Evolutionary conservation across 2,329 filamentous ascomycete species (phyloP), one percentile per base, ranked within the genome.

Genomic region (Fusarium lyarnte): DNA sequence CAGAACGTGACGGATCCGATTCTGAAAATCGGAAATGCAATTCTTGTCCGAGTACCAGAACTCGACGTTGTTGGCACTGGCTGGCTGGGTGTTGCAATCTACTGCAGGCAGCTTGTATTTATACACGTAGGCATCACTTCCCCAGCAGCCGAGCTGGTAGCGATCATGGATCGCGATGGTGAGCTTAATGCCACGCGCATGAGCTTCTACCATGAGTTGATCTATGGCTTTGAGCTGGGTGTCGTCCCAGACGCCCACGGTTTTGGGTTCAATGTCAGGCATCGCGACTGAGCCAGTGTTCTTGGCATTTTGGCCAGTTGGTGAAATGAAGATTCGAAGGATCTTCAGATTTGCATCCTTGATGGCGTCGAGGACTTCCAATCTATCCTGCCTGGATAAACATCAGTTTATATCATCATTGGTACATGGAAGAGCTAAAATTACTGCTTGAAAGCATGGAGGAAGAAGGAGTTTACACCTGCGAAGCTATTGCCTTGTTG

Each of bases 361-460:
- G 8, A 49, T 49, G 11, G 46, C 29, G 8, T 49, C 46, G 0
- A 49, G 8, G 11, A 49, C 46, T 1, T 49, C 29, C n/a, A 49
- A 33, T 19, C 29, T 7, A 33, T 49, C 46, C 8, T 49, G 29
- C n/a, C 46, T 49, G 5, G 4, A 13, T 6, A 8, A 5, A 14
- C 12, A 16, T 49, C 8, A 49, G 29, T 17, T 14, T 17, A 1
- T 9, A 5, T 19, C 5, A 5, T 5, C 3, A 13, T 23, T 17
- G 27, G 10, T 23, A 9, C 0, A 0, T 9, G 5, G 1, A 2
- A 23, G 5, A 3, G 10, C 1, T 23, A 2, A 7, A 1, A 21
- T 19, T 23, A 33, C 46, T 23, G 46, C 16, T 49, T 33, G n/a
- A 49, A 33, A 23, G 46, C 46, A 33, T 49, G 46, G 1, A 49